Percentiles rank a stretch among this genome's conserved stretches.
phyloP scores from a whole-genome alignment of 768 basidiomycete species.

The Thelephora aurantiotincta region DNA sequence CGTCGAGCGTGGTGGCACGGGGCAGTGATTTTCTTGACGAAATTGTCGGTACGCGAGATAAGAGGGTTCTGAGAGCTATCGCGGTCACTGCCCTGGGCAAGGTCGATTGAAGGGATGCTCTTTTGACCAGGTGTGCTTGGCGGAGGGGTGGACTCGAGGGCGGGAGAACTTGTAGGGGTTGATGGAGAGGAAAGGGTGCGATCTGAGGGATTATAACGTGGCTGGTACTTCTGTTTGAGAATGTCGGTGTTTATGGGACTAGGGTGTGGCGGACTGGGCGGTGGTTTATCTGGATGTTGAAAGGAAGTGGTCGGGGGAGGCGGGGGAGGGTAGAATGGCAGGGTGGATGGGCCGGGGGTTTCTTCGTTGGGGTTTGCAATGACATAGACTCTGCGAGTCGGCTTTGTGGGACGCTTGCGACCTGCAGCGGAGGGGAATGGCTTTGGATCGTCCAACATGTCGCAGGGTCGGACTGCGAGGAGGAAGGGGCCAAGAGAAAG shows the following conservation, averaged over 20 bases:
- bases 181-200: conserved; percentile 59
- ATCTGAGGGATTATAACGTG: conserved; percentile 36
- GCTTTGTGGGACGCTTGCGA: conserved; percentile 14
- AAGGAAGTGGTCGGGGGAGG: conserved; percentile 17
- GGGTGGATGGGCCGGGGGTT: conserved; percentile 8
- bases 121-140: conserved; percentile 46
- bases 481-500: conserved; percentile 3
- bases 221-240: conserved; percentile 13
- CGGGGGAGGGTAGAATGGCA: conserved; percentile 12
- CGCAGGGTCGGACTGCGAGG: neutral
- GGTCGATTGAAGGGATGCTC: conserved; percentile 27
- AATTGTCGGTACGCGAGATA: neutral
- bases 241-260: conserved; percentile 25
- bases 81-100: conserved; percentile 8
- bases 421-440: conserved; percentile 13
- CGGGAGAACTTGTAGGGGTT: conserved; percentile 44
- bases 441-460: conserved; percentile 52
- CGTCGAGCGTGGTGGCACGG: neutral
- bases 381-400: conserved; percentile 26
- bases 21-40: neutral
- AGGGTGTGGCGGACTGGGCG: conserved; percentile 14
- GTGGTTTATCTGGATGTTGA: conserved; percentile 11
- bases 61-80: neutral
- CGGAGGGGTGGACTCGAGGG: conserved; percentile 56
- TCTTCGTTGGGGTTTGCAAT: conserved; percentile 45